These are phyloP conservation scores for Miamiensis avidus DNA, from an alignment of 169 alveolate species.

Conservation along the genomic window DNA sequence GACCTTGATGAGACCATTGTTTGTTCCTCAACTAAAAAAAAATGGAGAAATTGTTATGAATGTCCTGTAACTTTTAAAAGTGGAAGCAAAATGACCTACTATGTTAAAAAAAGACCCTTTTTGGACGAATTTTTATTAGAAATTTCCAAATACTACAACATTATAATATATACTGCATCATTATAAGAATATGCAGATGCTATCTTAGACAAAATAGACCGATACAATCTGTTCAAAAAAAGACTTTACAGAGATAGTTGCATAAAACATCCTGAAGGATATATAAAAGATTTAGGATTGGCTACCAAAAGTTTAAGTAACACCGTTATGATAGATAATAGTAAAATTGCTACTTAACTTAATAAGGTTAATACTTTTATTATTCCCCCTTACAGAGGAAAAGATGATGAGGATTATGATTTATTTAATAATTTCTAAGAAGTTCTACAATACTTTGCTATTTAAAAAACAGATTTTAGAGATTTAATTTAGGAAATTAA, in stretches of 20 bases:
- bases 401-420: not conserved
- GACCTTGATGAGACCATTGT: not conserved
- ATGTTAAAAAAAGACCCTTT: not conserved
- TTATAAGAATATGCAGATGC: not conserved
- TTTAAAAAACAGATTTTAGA: not conserved
- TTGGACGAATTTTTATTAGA: not conserved
- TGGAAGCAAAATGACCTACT: not conserved
- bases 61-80: not conserved
- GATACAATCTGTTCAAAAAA: not conserved
- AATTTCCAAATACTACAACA: not conserved
- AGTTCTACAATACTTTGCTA: not conserved
- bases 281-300: not conserved
- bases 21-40: not conserved
- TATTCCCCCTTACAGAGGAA: not conserved
- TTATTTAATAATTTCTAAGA: not conserved
- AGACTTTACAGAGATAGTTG: not conserved
- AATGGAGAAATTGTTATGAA: too few species aligned
- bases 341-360: not conserved
- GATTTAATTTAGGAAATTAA: not conserved
- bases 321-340: not conserved
- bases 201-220: not conserved
- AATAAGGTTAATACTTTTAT: not conserved
- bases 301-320: not conserved
- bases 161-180: not conserved
- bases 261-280: not conserved